Evolutionary conservation across 441 rosid species (phyloP).

Genomic region (Pelargonium myrrhifolium): DNA sequence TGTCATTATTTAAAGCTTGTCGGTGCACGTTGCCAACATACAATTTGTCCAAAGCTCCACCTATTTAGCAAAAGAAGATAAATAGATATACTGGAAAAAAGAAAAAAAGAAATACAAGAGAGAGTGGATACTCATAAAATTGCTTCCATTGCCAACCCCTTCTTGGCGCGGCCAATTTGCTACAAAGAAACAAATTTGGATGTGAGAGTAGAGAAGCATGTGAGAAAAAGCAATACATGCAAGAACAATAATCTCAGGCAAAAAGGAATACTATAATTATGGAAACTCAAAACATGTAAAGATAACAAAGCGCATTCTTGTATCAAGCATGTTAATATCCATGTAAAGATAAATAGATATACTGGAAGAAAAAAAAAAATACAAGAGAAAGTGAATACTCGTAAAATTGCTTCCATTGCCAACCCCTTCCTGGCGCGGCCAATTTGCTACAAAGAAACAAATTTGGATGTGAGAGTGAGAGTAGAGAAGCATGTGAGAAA

Average conservation of each 20-base stretch:
- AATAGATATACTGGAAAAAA: neutral
- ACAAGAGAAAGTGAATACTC: neutral
- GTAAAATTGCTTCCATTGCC: neutral
- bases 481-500: neutral
- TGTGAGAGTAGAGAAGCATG: neutral
- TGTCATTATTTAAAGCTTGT: constrained; percentile 53
- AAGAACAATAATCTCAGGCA: neutral
- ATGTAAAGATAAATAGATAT: too few species aligned
- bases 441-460: neutral
- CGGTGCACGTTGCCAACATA: constrained; percentile 68
- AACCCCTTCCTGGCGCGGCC: neutral
- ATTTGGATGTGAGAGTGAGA: neutral
- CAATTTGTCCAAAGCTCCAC: constrained; percentile 49
- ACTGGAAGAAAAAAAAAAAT: neutral
- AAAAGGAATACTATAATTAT: neutral
- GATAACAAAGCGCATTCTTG: too few species aligned
- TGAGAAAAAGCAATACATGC: neutral
- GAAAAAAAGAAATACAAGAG: neutral
- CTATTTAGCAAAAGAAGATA: constrained; percentile 22
- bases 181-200: neutral
- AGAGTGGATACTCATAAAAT: neutral
- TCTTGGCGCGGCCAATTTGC: neutral
- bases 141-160: constrained; percentile 3
- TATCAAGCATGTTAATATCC: too few species aligned
- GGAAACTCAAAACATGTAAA: neutral